A percentile compares a stretch with the other conserved stretches of the same genome.
phyloP scores from a whole-genome alignment of 352 stramenopile species.

The Blastocystis sp. region DNA sequence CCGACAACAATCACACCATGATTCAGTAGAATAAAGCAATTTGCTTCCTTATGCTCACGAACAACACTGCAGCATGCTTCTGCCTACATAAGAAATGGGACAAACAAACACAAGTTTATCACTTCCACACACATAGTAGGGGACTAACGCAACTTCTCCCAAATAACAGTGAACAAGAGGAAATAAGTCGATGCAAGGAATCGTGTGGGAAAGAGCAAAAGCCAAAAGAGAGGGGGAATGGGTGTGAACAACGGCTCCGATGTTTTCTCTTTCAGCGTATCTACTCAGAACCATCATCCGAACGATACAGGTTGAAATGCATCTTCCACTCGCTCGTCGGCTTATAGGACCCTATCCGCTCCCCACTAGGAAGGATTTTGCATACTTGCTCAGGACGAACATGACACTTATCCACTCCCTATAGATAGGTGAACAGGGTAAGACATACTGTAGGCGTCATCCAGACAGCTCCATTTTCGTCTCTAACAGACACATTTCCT shows the following conservation, averaged over 20 bases:
- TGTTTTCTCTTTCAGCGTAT: background rate
- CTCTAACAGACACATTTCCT: constrained; percentile 40
- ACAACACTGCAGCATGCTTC: background rate
- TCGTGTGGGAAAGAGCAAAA: constrained; percentile 14
- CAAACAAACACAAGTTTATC: background rate
- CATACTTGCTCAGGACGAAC: constrained; percentile 1
- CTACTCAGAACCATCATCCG: background rate
- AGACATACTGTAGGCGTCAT: background rate
- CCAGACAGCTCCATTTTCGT: background rate
- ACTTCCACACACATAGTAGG: constrained; percentile 35
- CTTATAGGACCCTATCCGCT: constrained; percentile 8
- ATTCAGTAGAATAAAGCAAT: constrained; percentile 37
- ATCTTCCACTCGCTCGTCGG: constrained; percentile 56
- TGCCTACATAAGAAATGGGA: background rate
- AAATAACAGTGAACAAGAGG: background rate
- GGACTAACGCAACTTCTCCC: constrained; percentile 4
- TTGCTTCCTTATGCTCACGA: background rate
- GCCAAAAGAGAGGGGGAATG: constrained; percentile 31
- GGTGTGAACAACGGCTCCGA: constrained; percentile 36
- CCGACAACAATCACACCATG: constrained; percentile 33
- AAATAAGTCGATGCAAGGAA: background rate
- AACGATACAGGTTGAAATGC: constrained; percentile 40
- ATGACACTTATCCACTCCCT: constrained; percentile 46
- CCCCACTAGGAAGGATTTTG: background rate
- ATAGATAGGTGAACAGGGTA: background rate